A percentile compares a stretch with the other conserved stretches of the same genome.
Conservation (phyloP, 2,329 filamentous ascomycete species). For the Fusarium devonianum region DNA sequence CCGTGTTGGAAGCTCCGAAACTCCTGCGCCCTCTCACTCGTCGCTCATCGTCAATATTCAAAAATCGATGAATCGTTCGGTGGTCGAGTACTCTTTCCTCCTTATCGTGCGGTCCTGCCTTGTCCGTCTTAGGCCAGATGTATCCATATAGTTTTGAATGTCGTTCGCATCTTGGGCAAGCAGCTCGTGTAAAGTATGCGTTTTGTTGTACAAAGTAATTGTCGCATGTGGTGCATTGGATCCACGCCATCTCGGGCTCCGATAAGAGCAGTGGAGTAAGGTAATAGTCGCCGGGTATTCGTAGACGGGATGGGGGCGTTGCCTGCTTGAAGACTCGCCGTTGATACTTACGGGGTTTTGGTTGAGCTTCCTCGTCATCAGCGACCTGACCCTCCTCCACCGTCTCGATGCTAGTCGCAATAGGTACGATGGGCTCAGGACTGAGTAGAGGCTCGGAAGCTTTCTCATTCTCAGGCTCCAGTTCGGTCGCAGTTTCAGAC, state of each 20-base stretch:
- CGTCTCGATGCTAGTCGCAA: slow-evolving; percentile 38
- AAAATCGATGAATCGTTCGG: slow-evolving; percentile 83
- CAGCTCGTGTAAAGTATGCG: slow-evolving; percentile 83
- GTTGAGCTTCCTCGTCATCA: slow-evolving; percentile 22
- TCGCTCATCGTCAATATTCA: slow-evolving; percentile 73
- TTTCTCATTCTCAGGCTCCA: slow-evolving; percentile 26
- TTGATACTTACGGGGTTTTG: slow-evolving; percentile 48
- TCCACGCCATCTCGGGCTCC: slow-evolving; percentile 81
- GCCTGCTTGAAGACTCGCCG: slow-evolving; percentile 46
- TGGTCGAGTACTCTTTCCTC: slow-evolving; percentile 81
- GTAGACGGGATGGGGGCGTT: slow-evolving; percentile 48
- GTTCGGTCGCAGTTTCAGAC: slow-evolving; percentile 23
- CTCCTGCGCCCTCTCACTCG: slow-evolving; percentile 55
- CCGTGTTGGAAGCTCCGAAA: slow-evolving; percentile 40
- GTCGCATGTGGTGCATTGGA: slow-evolving; percentile 85
- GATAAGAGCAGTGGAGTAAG: slow-evolving; percentile 79
- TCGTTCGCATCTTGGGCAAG: slow-evolving; percentile 91
- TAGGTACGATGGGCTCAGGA: slow-evolving; percentile 18
- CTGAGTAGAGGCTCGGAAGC: slow-evolving; percentile 14
- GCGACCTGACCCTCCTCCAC: slow-evolving; percentile 25
- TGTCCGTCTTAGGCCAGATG: slow-evolving; percentile 94
- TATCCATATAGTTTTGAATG: slow-evolving; percentile 97
- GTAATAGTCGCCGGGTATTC: slow-evolving; percentile 80
- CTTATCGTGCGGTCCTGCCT: slow-evolving; percentile 75
- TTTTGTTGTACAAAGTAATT: slow-evolving; percentile 86